phyloP scores from a whole-genome alignment of 202 grass and related monocot genomes.

The Digitaria exilis region DNA sequence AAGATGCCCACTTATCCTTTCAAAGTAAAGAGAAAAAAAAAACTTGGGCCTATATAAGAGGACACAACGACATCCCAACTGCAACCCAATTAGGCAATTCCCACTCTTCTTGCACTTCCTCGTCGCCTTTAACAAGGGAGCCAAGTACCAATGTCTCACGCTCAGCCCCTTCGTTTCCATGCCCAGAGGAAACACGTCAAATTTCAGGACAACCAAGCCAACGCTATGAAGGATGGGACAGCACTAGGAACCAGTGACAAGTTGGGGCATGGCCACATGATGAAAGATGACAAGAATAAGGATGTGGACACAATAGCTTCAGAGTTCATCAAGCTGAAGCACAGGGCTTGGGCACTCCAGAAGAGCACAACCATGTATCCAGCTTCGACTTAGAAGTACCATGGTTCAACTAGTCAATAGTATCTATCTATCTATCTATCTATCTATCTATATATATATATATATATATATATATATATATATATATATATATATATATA shows the following conservation, averaged over 20 bases:
- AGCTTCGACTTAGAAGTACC: slow-evolving; percentile 31
- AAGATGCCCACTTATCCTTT: slow-evolving; percentile 43
- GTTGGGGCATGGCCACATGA: neutral
- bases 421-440: slow-evolving; percentile 17
- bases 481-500: no score
- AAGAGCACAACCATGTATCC: slow-evolving; percentile 72
- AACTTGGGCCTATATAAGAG: slow-evolving; percentile 61
- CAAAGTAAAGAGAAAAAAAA: neutral
- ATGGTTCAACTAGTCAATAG: slow-evolving; percentile 16
- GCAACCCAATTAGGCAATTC: slow-evolving; percentile 12
- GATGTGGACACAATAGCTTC: slow-evolving; percentile 68
- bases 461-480: no score
- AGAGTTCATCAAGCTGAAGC: slow-evolving; percentile 76
- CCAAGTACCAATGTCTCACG: slow-evolving; percentile 41
- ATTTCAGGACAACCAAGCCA: slow-evolving; percentile 46
- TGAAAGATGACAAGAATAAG: slow-evolving; percentile 40
- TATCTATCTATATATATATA: no score
- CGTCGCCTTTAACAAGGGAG: slow-evolving; percentile 26
- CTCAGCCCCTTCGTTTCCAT: slow-evolving; percentile 16
- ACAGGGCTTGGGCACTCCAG: slow-evolving; percentile 63
- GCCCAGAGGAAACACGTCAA: slow-evolving; percentile 31
- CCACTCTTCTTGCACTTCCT: slow-evolving; percentile 3
- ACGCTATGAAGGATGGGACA: slow-evolving; percentile 34
- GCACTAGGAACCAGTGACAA: slow-evolving; percentile 21
- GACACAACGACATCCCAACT: slow-evolving; percentile 13